A percentile compares a stretch with the other conserved stretches of the same genome.
These are phyloP conservation scores for Plasmodium inui DNA, from an alignment of 169 alveolate genomes.

Conservation along the genomic window DNA sequence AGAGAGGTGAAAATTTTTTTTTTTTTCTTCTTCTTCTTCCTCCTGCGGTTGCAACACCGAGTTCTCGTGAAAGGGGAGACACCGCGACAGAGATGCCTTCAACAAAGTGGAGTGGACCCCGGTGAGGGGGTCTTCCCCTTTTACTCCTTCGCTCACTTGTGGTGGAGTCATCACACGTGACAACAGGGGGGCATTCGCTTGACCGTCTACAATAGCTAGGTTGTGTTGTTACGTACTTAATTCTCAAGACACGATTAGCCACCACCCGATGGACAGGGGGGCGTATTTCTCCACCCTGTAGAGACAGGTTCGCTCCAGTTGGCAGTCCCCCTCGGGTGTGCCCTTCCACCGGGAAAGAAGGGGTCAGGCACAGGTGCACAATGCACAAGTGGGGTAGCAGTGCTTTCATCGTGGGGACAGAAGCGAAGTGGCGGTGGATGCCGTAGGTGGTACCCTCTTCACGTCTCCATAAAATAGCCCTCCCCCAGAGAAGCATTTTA, in stretches of 20 bases:
- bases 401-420: neutral
- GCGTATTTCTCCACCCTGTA: neutral
- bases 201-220: neutral
- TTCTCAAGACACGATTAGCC: neutral
- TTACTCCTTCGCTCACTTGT: neutral
- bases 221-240: neutral
- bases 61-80: neutral
- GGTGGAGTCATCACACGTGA: neutral
- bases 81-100: neutral
- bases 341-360: neutral
- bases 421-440: neutral
- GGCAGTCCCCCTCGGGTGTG: neutral
- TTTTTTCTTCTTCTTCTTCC: neutral
- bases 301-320: neutral
- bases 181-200: neutral
- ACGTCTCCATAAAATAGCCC: neutral
- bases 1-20: neutral
- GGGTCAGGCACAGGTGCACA: neutral
- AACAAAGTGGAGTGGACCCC: neutral
- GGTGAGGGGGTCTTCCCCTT: neutral
- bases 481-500: neutral
- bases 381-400: neutral
- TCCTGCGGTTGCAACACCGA: neutral
- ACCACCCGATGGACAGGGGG: neutral
- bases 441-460: neutral